Evolutionary conservation across 495 filamentous ascomycete genomes (phyloP).

Genomic region (Hyaloscypha variabilis): DNA sequence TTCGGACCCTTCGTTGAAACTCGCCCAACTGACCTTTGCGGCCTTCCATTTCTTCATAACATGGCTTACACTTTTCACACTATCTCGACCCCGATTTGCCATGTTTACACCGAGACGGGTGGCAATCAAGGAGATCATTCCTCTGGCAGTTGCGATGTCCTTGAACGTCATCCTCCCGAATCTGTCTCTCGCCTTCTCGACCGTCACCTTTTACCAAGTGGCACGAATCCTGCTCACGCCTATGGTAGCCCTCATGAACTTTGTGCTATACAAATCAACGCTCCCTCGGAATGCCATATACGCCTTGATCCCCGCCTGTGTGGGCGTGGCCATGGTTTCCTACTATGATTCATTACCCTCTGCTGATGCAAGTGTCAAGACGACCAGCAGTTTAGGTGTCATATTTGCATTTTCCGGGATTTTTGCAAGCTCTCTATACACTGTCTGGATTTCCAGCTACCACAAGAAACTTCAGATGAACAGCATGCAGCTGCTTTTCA

Average conservation of each 20-base stretch:
- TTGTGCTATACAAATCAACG: slow-evolving; percentile 60
- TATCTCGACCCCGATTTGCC: slow-evolving; percentile 62
- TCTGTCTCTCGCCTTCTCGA: slow-evolving; percentile 69
- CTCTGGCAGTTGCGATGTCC: slow-evolving; percentile 66
- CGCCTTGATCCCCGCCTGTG: slow-evolving; percentile 65
- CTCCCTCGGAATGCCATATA: slow-evolving; percentile 57
- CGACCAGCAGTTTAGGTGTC: slow-evolving; percentile 58
- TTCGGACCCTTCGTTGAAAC: slow-evolving; percentile 63
- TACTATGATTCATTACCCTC: slow-evolving; percentile 69
- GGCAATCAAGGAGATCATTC: slow-evolving; percentile 60
- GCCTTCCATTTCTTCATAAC: slow-evolving; percentile 76
- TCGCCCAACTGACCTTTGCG: slow-evolving; percentile 70
- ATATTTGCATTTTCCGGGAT: slow-evolving; percentile 66
- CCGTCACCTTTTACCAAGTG: slow-evolving; percentile 76
- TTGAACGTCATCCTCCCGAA: slow-evolving; percentile 78
- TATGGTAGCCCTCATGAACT: slow-evolving; percentile 67
- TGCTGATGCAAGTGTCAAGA: slow-evolving; percentile 46
- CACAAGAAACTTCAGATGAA: slow-evolving; percentile 67
- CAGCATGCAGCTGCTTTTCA: slow-evolving; percentile 73
- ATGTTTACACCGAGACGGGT: slow-evolving; percentile 63
- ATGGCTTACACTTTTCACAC: slow-evolving; percentile 61
- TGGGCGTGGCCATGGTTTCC: slow-evolving; percentile 69
- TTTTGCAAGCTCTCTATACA: slow-evolving; percentile 68
- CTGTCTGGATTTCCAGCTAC: slow-evolving; percentile 68
- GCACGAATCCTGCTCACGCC: slow-evolving; percentile 73